phyloP scores from a whole-genome alignment of 2,329 filamentous ascomycete species.

The Pezicula neosporulosa region DNA sequence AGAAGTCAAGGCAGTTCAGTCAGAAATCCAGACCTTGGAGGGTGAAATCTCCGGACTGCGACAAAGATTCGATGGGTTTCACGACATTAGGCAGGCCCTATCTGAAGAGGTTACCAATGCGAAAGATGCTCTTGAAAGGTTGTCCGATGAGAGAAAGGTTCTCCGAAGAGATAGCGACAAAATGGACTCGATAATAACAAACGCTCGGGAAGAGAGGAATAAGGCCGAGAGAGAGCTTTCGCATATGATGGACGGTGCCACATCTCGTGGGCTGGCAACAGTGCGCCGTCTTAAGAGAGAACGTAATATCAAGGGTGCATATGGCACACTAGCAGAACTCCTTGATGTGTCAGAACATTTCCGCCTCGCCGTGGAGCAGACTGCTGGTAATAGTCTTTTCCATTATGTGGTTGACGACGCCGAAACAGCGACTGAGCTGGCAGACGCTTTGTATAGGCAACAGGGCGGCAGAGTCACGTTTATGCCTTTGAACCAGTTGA shows the following conservation, averaged over 20 bases:
- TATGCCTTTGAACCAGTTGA: slow-evolving; percentile 84
- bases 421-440: slow-evolving; percentile 76
- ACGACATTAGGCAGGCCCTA: slow-evolving; percentile 68
- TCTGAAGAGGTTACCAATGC: slow-evolving; percentile 72
- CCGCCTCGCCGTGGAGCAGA: slow-evolving; percentile 86
- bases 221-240: slow-evolving; percentile 74
- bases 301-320: slow-evolving; percentile 77
- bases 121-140: slow-evolving; percentile 72
- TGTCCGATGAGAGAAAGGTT: slow-evolving; percentile 83
- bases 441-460: slow-evolving; percentile 75
- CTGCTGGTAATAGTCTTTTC: slow-evolving; percentile 88
- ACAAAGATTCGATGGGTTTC: slow-evolving; percentile 73
- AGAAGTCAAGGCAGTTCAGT: slow-evolving; percentile 70
- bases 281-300: slow-evolving; percentile 80
- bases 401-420: slow-evolving; percentile 95
- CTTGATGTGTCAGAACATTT: slow-evolving; percentile 83
- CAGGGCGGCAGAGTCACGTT: slow-evolving; percentile 88
- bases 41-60: slow-evolving; percentile 68
- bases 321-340: slow-evolving; percentile 91
- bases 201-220: slow-evolving; percentile 72
- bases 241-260: slow-evolving; percentile 85
- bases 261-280: slow-evolving; percentile 80
- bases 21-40: slow-evolving; percentile 69
- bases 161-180: slow-evolving; percentile 88
- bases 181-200: slow-evolving; percentile 72